Percentiles rank a stretch among this genome's conserved stretches.
Evolutionary conservation across 2,329 filamentous ascomycete genomes (phyloP).

Genomic region (Elsinoe ampelina): DNA sequence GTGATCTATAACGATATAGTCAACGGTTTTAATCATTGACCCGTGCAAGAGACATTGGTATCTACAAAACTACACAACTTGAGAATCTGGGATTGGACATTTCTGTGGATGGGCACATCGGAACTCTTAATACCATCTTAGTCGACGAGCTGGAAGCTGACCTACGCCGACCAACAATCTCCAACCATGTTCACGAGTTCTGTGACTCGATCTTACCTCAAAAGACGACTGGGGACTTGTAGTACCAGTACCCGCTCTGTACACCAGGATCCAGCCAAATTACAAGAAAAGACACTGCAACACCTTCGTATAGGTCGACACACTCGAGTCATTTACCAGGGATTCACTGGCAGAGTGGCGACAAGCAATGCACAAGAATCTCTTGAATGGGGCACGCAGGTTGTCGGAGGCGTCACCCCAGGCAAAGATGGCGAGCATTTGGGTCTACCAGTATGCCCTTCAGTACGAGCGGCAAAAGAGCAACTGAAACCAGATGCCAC

Average conservation of each 20-base stretch:
- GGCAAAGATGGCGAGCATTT: slow-evolving; percentile 62
- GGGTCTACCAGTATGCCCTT: slow-evolving; percentile 61
- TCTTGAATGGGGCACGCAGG: slow-evolving; percentile 67
- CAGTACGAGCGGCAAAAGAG: slow-evolving; percentile 59
- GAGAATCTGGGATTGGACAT: too few relatives aligned
- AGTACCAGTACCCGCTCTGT: not conserved
- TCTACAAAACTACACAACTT: too few relatives aligned
- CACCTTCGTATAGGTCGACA: slow-evolving; percentile 59
- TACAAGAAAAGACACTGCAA: slow-evolving; percentile 52
- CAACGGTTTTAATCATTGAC: not conserved
- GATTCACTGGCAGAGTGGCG: slow-evolving; percentile 59
- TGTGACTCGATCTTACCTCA: not conserved
- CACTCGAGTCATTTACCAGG: slow-evolving; percentile 61
- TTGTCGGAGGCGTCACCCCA: slow-evolving; percentile 69
- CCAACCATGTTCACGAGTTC: not conserved
- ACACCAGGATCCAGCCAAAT: slow-evolving; percentile 13
- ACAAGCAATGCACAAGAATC: slow-evolving; percentile 70
- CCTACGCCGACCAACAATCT: not conserved
- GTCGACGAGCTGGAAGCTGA: not conserved
- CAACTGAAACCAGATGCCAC: slow-evolving; percentile 66
- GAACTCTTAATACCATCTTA: too few relatives aligned
- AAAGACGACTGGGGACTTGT: not conserved
- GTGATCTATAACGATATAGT: too few relatives aligned
- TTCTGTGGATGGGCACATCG: too few relatives aligned
- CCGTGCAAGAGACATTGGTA: not conserved